Evolutionary conservation across 73 alveolate genomes (phyloP), one percentile per base, ranked within the genome.

Genomic region (Paraurostyla sp.): DNA sequence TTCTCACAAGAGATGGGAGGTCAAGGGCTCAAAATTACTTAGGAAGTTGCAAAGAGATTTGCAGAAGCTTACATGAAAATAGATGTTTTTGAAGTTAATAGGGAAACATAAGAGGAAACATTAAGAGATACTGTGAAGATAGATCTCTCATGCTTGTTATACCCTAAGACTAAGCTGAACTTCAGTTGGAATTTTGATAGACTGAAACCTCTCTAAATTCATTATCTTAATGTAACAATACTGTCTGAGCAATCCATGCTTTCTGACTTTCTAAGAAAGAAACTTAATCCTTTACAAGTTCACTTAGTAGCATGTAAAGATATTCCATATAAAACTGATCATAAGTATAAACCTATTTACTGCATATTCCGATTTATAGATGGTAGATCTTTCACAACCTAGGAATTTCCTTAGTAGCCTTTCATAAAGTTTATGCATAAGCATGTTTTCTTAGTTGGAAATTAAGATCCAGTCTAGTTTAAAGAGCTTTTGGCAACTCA

Each of bases 41-140:
- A 91, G 75, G 95, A 91, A 38, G 89, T 84, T n/a, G 95, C 95
- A 22, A 54, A 62, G 80, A 30, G 62, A n/a, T 91, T 89, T 75
- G 73, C 80, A 11, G 42, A 54, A 20, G 0, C 59, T 20, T 30
- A 33, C 18, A 51, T 91, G 83, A 91, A 91, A 27, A 45, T 91
- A 20, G 93, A 91, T 22, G 81, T 91, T 0, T 43, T 45, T 38
- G 93, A 73, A n/a, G 86, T 84, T 16, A 43, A 91, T 42, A 54
- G 92, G 29, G 96, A 91, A 46, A 63, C 96, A 6, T 36, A 41
- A 29, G 93, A 85, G 40, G 93, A 91, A 36, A 52, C 57, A 45
- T 23, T 91, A 16, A 78, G 16, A 36, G 92, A 91, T 0, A 41
- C 85, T 11, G 52, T 68, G 20, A 41, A 13, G 4, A 46, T 91